Base-by-base conservation (phyloP, 768 basidiomycete genomes). In the Russula brevipes region DNA sequence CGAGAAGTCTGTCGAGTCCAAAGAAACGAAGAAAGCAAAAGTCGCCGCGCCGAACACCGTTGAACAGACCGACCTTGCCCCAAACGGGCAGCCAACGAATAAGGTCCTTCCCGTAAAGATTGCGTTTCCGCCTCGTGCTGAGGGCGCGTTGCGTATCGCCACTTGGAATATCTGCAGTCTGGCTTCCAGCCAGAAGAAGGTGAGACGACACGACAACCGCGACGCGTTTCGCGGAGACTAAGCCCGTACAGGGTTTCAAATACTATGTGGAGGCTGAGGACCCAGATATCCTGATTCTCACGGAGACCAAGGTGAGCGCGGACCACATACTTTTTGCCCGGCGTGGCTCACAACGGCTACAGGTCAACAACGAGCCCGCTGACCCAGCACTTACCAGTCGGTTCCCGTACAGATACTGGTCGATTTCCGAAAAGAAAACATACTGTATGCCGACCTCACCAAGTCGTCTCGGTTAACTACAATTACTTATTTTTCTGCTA, bases 101-200 rank as follows among this genome's bases (percentile, higher is more conserved):
- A 89, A 85, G 70, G 80, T 81, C 5, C 69, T 91, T 4, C 90
- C 90, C n/a, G 78, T 76, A 24, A 73, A 77, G 41, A 85, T 91
- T 53, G 61, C 70, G 8, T 85, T 90, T 69, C 81, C 85, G 31
- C 76, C 79, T 5, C 81, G 80, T 54, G 68, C 58, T 35, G 69
- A 74, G 19, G 80, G 80, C 6, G 78, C 82, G 6, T 64, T 83
- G 42, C 78, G 85, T 16, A 76, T 94, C 35, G 81, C 82, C 16
- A 73, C 87, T 5, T 94, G 89, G 89, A 94, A 94, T 71, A 82
- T 94, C 6, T 89, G 86, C 66, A 87, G 93, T 4, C 75, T 90
- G 56, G 84, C 85, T 39, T 81, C 90, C 0, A 83, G 86, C 60
- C 81, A 85, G 67, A 93, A 87, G 75, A 94, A 95, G 82, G 91